Evolutionary conservation across 371 early-diverging fungal species (phyloP), one percentile per base, ranked within the genome.

Genomic region (Chytridiales sp.): DNA sequence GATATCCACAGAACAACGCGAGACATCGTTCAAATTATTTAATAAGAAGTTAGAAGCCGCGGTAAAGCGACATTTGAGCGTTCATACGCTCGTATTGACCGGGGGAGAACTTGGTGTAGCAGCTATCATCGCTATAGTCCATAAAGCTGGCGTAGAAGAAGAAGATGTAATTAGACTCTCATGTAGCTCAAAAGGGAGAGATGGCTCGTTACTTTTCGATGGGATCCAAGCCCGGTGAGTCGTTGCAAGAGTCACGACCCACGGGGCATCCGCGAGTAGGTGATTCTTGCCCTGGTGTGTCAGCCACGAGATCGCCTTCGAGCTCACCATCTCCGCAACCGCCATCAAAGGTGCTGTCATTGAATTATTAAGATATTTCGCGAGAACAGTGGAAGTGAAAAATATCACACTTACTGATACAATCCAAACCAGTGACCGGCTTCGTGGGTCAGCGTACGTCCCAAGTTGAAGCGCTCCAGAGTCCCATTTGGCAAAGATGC

Each of bases 321-420:
- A n/a, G n/a, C n/a, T n/a, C n/a, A 22, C 5, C 31, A n/a, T 42
- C 59, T 9, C 5, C 11, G 32, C 63, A 63, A 5, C 63, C 63
- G 5, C 63, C 63, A 36, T 63, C 40, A 32, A 63, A 63, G 35
- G 63, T 63, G n/a, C n/a, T n/a, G n/a, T n/a, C n/a, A n/a, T n/a
- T n/a, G n/a, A n/a, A n/a, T n/a, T n/a, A n/a, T n/a, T n/a, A n/a
- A n/a, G n/a, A n/a, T n/a, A n/a, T n/a, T n/a, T n/a, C n/a, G n/a
- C n/a, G n/a, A n/a, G n/a, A n/a, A n/a, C n/a, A n/a, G n/a, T n/a
- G n/a, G n/a, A n/a, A n/a, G n/a, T n/a, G n/a, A n/a, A n/a, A n/a
- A n/a, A n/a, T n/a, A n/a, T n/a, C n/a, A n/a, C n/a, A n/a, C n/a
- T n/a, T n/a, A n/a, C n/a, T 62, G 62, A 21, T 27, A 35, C 8